These are phyloP conservation scores for Daldinia vernicosa DNA, from an alignment of 495 filamentous ascomycete species.

Conservation along the genomic window DNA sequence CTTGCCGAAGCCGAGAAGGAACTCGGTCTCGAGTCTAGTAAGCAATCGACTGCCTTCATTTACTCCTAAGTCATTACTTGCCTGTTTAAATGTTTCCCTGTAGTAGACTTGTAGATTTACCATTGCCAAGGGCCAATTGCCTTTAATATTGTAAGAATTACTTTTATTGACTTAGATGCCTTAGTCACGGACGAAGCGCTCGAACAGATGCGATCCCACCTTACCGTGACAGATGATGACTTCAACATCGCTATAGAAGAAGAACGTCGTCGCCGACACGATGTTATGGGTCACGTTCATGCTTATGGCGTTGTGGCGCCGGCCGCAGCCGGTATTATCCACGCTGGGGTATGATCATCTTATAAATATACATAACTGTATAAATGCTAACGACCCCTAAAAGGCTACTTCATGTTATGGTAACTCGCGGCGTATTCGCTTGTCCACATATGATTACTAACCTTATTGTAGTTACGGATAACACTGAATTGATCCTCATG, in stretches of 20 bases:
- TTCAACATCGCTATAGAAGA: constrained; percentile 80
- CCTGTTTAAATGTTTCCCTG: neutral
- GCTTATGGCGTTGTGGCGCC: constrained; percentile 75
- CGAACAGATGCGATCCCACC: constrained; percentile 75
- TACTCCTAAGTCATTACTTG: neutral
- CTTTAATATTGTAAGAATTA: neutral
- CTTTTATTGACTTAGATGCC: constrained; percentile 6
- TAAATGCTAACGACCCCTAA: constrained; percentile 12
- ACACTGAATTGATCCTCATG: constrained; percentile 87
- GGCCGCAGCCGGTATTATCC: constrained; percentile 74
- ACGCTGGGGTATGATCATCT: constrained; percentile 57
- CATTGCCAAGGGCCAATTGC: neutral
- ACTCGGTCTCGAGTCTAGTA: constrained; percentile 58
- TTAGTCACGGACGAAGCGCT: constrained; percentile 76
- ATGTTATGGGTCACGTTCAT: constrained; percentile 78
- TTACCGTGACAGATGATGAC: constrained; percentile 78
- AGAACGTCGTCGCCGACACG: constrained; percentile 76
- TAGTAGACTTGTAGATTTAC: neutral
- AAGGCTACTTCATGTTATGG: constrained; percentile 29
- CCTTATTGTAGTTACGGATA: constrained; percentile 69
- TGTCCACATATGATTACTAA: neutral
- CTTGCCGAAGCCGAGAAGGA: constrained; percentile 85
- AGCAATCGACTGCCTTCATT: neutral
- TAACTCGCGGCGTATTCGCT: neutral
- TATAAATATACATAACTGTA: neutral